Evolutionary conservation across 768 basidiomycete species (phyloP).

Genomic region (Fomitopsis serialis): DNA sequence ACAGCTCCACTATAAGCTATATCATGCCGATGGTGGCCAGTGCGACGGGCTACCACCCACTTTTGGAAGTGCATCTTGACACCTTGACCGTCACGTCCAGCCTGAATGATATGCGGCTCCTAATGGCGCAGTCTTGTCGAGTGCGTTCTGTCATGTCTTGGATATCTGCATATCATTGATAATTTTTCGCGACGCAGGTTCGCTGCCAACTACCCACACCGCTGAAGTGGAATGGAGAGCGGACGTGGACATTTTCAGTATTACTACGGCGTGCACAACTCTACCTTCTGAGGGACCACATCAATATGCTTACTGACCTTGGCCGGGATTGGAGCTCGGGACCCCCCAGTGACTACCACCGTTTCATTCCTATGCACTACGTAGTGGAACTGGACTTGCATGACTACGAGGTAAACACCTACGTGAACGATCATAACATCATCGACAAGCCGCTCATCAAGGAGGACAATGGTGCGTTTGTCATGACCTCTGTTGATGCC

Average conservation of each 20-base stretch:
- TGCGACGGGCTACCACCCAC: slow-evolving; percentile 69
- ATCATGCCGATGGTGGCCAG: slow-evolving; percentile 77
- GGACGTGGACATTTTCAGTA: slow-evolving; percentile 76
- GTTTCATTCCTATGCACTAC: slow-evolving; percentile 84
- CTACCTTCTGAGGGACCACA: slow-evolving; percentile 84
- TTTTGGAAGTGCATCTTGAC: slow-evolving; percentile 79
- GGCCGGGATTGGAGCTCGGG: slow-evolving; percentile 88
- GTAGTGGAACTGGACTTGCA: slow-evolving; percentile 61
- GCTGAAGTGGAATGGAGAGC: slow-evolving; percentile 72
- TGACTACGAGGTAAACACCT: slow-evolving; percentile 74
- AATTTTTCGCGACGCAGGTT: slow-evolving; percentile 36
- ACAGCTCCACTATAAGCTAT: slow-evolving; percentile 83
- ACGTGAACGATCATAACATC: slow-evolving; percentile 95
- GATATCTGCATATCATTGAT: too few relatives aligned
- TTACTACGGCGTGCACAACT: slow-evolving; percentile 67
- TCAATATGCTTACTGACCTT: slow-evolving; percentile 93
- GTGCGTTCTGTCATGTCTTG: slow-evolving; percentile 47
- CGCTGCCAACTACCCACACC: slow-evolving; percentile 76
- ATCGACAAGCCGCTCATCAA: slow-evolving; percentile 79
- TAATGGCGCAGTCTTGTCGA: slow-evolving; percentile 73
- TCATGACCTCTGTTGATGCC: not conserved
- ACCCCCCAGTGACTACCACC: slow-evolving; percentile 71
- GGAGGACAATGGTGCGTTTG: slow-evolving; percentile 75
- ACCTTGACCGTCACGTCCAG: slow-evolving; percentile 75
- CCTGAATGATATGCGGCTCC: slow-evolving; percentile 79